These are phyloP conservation scores for Stipa capillata DNA, from an alignment of 176 grass and related monocot species.

Conservation along the genomic window DNA sequence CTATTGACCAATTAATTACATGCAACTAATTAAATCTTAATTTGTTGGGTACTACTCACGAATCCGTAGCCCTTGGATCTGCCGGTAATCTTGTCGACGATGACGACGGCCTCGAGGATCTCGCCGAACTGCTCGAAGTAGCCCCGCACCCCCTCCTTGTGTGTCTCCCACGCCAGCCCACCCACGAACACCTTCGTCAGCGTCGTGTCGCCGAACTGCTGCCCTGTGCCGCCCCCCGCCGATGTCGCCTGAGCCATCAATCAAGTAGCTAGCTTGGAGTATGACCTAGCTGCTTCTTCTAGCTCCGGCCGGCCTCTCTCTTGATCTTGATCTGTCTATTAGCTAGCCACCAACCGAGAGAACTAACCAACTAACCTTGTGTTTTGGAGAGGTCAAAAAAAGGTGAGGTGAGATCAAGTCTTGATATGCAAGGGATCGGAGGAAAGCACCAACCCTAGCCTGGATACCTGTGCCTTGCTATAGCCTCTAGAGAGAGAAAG, in stretches of 20 bases:
- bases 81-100: conserved; percentile 54
- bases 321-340: conserved; percentile 4
- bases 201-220: conserved; percentile 40
- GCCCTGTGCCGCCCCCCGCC: not conserved
- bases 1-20: too few relatives aligned
- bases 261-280: too few relatives aligned
- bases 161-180: conserved; percentile 43
- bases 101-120: conserved; percentile 93
- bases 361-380: too few relatives aligned
- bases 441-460: conserved; percentile 46
- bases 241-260: conserved; percentile 17
- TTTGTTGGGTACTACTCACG: conserved; percentile 1
- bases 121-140: conserved; percentile 67
- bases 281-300: conserved; percentile 31
- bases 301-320: not conserved
- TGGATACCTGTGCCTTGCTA: not conserved
- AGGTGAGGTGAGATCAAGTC: conserved; percentile 10
- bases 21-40: too few relatives aligned
- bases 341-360: conserved; percentile 28
- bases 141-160: conserved; percentile 33
- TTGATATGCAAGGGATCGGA: conserved; percentile 39
- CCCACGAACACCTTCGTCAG: conserved; percentile 50
- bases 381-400: not conserved
- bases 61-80: conserved; percentile 57
- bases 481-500: not conserved